Percentiles rank a stretch among this genome's conserved stretches.
These are phyloP conservation scores for Apophysomyces sp. DNA, from an alignment of 371 early-diverging fungal genomes.

Conservation along the genomic window DNA sequence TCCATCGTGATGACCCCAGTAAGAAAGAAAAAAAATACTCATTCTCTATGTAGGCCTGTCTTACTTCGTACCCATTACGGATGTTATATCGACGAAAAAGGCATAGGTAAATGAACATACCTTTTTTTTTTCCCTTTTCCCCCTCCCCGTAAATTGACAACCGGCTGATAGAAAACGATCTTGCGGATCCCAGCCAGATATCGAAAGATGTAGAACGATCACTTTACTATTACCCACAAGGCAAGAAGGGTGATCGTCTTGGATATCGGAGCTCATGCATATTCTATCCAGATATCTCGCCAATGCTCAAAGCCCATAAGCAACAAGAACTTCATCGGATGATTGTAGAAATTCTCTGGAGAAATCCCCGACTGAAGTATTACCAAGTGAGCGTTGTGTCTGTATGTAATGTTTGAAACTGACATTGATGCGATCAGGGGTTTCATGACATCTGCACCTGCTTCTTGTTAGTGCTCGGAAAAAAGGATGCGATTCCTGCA, in stretches of 20 bases:
- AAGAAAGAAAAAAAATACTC: too few relatives aligned
- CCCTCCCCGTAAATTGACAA: too few relatives aligned
- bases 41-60: slow-evolving; percentile 36
- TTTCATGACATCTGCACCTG: slow-evolving; percentile 56
- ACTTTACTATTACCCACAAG: slow-evolving; percentile 52
- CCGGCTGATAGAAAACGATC: slow-evolving; percentile 35
- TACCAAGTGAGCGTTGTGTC: slow-evolving; percentile 35
- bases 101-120: slow-evolving; percentile 32
- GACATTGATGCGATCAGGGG: slow-evolving; percentile 24
- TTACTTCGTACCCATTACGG: slow-evolving; percentile 53
- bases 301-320: slow-evolving; percentile 41
- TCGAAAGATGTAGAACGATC: slow-evolving; percentile 52
- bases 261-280: neutral
- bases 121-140: too few relatives aligned
- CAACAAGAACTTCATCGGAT: slow-evolving; percentile 49
- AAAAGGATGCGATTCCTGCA: slow-evolving; percentile 51
- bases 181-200: slow-evolving; percentile 49
- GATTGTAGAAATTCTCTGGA: slow-evolving; percentile 52
- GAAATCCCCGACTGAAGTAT: slow-evolving; percentile 49
- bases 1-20: neutral
- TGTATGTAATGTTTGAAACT: neutral
- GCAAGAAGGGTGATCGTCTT: slow-evolving; percentile 10
- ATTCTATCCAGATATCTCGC: slow-evolving; percentile 35
- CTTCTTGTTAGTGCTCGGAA: slow-evolving; percentile 50
- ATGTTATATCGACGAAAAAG: slow-evolving; percentile 47